Conservation (phyloP, 495 filamentous ascomycete species). For the Lophiostoma macrostomum region DNA sequence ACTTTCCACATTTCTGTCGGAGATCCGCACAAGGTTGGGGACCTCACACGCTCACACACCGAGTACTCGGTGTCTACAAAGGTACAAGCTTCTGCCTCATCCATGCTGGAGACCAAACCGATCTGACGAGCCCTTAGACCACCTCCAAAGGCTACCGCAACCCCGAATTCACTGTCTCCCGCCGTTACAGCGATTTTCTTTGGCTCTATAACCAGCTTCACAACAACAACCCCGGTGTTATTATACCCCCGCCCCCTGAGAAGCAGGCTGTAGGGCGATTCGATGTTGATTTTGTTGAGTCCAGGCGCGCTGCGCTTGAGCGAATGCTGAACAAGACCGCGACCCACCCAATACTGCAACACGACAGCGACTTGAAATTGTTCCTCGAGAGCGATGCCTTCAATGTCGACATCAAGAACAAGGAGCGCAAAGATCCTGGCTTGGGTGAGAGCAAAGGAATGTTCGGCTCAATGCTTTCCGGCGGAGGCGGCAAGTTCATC, state of each 20-base stretch:
- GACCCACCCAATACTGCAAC: conserved; percentile 83
- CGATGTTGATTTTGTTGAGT: conserved; percentile 95
- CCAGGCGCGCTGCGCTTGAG: conserved; percentile 82
- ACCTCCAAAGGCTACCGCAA: conserved; percentile 93
- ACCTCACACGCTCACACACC: conserved; percentile 93
- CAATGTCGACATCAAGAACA: conserved; percentile 95
- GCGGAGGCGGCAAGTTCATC: conserved; percentile 79
- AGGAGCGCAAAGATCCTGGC: conserved; percentile 84
- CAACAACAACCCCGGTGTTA: conserved; percentile 88
- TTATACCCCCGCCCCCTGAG: conserved; percentile 94
- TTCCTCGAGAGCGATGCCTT: conserved; percentile 96
- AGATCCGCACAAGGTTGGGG: conserved; percentile 96
- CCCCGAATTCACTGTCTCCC: conserved; percentile 84
- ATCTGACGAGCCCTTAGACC: conserved; percentile 63
- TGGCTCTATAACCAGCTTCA: conserved; percentile 96
- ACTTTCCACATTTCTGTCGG: conserved; percentile 90
- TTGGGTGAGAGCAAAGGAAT: conserved; percentile 90
- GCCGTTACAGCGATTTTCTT: conserved; percentile 92
- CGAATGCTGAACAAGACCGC: conserved; percentile 97
- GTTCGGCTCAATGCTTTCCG: conserved; percentile 72
- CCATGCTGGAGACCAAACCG: conserved; percentile 2
- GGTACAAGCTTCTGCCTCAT: conserved; percentile 49
- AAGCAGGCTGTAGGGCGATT: conserved; percentile 97
- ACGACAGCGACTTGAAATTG: conserved; percentile 89
- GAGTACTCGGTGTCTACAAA: conserved; percentile 93